Conservation (phyloP, 768 basidiomycete genomes). For the Holtermanniella nyarrowii region DNA sequence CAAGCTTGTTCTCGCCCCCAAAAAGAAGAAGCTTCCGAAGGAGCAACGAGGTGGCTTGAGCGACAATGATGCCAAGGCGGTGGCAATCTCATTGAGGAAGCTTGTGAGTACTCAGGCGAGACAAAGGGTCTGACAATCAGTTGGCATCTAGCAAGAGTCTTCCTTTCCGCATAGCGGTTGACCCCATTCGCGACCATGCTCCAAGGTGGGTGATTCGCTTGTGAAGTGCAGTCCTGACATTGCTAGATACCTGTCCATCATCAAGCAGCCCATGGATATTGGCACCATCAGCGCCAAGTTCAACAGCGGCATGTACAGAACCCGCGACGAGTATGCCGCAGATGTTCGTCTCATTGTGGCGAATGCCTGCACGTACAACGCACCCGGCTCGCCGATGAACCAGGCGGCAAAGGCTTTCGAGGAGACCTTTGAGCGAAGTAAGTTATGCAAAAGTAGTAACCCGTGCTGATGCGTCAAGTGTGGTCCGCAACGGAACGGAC, state of each 20-base stretch:
- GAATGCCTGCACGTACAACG: constrained; percentile 81
- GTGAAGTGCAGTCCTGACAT: background rate
- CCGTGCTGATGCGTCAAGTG: constrained; percentile 47
- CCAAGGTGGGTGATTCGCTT: constrained; percentile 54
- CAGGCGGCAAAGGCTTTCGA: constrained; percentile 68
- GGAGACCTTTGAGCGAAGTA: constrained; percentile 74
- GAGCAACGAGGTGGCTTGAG: constrained; percentile 69
- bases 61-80: constrained; percentile 62
- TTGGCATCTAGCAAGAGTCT: constrained; percentile 60
- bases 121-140: constrained; percentile 4
- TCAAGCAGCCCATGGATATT: constrained; percentile 91
- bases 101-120: constrained; percentile 18
- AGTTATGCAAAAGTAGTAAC: no score
- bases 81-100: constrained; percentile 68
- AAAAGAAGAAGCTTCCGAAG: constrained; percentile 52
- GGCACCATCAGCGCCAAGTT: constrained; percentile 79
- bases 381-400: constrained; percentile 56
- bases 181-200: constrained; percentile 83
- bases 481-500: constrained; percentile 57
- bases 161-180: constrained; percentile 81
- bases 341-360: constrained; percentile 80
- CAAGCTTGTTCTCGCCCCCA: constrained; percentile 31
- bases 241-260: constrained; percentile 72
- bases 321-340: constrained; percentile 68
- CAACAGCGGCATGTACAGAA: constrained; percentile 72